These are phyloP conservation scores for Hanseniaspora meyeri DNA, from an alignment of 805 yeast genomes.

Conservation along the genomic window DNA sequence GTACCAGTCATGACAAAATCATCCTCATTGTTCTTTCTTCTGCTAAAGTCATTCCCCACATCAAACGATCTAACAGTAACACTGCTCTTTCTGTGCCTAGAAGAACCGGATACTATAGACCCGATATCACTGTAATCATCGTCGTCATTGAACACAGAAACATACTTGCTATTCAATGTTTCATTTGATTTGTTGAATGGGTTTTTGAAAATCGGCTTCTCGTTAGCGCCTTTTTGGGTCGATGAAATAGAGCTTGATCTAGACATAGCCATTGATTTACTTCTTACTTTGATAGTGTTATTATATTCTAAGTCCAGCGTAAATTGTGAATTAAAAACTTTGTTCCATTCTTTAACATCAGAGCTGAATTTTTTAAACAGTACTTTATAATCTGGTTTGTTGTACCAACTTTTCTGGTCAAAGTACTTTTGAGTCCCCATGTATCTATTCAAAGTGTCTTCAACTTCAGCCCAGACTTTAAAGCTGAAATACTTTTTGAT, in stretches of 20 bases:
- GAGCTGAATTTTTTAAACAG: background rate
- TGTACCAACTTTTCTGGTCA: conserved; percentile 4
- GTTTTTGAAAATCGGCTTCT: background rate
- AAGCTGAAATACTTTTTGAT: conserved; percentile 23
- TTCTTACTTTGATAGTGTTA: background rate
- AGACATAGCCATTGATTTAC: background rate
- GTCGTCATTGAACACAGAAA: background rate
- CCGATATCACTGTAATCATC: background rate
- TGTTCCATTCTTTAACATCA: conserved; percentile 1
- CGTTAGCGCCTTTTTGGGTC: background rate
- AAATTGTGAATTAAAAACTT: background rate
- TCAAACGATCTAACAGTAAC: background rate
- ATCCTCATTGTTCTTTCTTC: background rate
- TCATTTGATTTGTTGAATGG: background rate
- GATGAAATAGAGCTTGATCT: background rate
- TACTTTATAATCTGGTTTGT: background rate
- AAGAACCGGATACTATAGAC: background rate
- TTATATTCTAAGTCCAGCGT: background rate
- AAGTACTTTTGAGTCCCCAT: background rate
- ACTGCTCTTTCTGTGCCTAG: background rate
- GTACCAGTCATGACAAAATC: background rate
- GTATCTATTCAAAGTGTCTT: conserved; percentile 14
- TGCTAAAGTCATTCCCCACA: background rate
- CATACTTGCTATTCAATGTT: background rate
- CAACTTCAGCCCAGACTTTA: conserved; percentile 21